Evolutionary conservation across 352 stramenopile genomes (phyloP), one percentile per base, ranked within the genome.

Genomic region (Pythium pyrilobum): DNA sequence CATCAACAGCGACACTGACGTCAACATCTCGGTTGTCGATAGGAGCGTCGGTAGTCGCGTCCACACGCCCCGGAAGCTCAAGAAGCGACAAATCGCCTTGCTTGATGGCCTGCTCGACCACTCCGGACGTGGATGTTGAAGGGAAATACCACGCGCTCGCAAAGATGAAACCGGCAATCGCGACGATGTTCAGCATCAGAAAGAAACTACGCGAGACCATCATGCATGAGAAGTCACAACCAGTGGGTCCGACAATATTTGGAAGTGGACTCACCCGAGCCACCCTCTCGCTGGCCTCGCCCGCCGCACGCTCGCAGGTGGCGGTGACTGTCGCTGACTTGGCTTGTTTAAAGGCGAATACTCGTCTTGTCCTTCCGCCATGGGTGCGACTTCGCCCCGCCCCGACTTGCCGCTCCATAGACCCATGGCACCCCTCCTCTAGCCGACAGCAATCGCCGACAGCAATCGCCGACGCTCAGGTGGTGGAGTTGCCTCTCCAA

Each of bases 161-260:
- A 58, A 88, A 82, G 53, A 83, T 84, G 64, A 86, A 82, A 2
- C 32, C 48, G 1, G 64, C 62, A 23, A 88, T 50, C 2, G 68
- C 67, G 20, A 67, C 29, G 20, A 85, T 60, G 42, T 85, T 88
- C 20, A 62, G 32, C 29, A 86, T 29, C 34, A 88, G 45, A 16
- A 81, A 73, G 24, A 44, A 31, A 9, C 58, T 66, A 21, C 18
- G 32, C n/a, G n/a, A n/a, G n/a, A n/a, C n/a, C n/a, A n/a, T n/a
- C n/a, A n/a, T n/a, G n/a, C n/a, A 20, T 52, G 29, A 20, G 8
- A 23, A 46, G 20, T 1, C 39, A 48, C 25, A 32, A 36, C 15
- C 31, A 36, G 31, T 36, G 31, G 31, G 8, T 36, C 9, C 9
- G 15, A 36, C 8, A 9, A 9, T 16, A 13, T 25, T 8, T 45